Percentiles rank a stretch among this genome's conserved stretches.
These are phyloP conservation scores for Malus hybrid DNA, from an alignment of 331 rosid genomes.

Conservation along the genomic window DNA sequence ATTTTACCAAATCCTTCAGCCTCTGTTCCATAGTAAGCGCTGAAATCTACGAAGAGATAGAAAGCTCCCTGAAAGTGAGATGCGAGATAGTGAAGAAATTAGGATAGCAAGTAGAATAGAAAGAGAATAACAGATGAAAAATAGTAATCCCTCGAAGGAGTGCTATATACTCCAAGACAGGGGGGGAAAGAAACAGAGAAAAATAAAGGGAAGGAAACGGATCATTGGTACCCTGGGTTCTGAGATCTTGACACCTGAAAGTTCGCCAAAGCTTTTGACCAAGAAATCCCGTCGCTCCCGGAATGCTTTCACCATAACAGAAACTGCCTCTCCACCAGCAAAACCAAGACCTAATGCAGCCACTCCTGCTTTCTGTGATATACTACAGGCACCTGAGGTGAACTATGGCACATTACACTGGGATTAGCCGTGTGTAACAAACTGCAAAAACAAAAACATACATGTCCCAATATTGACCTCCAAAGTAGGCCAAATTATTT, in stretches of 20 bases:
- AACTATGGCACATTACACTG: slow-evolving; percentile 30
- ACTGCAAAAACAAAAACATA: neutral
- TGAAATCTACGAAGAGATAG: slow-evolving; percentile 79
- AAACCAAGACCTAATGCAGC: slow-evolving; percentile 87
- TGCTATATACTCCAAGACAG: neutral
- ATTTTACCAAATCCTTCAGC: slow-evolving; percentile 81
- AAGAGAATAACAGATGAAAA: neutral
- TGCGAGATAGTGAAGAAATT: neutral
- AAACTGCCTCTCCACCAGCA: slow-evolving; percentile 79
- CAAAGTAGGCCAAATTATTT: neutral
- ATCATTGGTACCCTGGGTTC: slow-evolving; percentile 60
- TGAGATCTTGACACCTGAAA: slow-evolving; percentile 60
- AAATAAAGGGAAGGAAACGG: neutral
- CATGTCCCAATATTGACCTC: neutral
- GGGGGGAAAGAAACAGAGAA: neutral
- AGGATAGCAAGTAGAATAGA: neutral
- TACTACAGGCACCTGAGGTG: slow-evolving; percentile 82
- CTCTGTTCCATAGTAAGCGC: slow-evolving; percentile 72
- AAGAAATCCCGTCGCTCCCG: slow-evolving; percentile 76
- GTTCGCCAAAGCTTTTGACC: slow-evolving; percentile 68
- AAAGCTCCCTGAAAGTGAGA: slow-evolving; percentile 72
- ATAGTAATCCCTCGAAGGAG: neutral
- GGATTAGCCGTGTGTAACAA: neutral
- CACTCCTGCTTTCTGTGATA: slow-evolving; percentile 83
- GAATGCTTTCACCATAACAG: slow-evolving; percentile 84